Evolutionary conservation across 1,139 yeast species (phyloP), one percentile per base, ranked within the genome.

Genomic region (Taphrina sp.): DNA sequence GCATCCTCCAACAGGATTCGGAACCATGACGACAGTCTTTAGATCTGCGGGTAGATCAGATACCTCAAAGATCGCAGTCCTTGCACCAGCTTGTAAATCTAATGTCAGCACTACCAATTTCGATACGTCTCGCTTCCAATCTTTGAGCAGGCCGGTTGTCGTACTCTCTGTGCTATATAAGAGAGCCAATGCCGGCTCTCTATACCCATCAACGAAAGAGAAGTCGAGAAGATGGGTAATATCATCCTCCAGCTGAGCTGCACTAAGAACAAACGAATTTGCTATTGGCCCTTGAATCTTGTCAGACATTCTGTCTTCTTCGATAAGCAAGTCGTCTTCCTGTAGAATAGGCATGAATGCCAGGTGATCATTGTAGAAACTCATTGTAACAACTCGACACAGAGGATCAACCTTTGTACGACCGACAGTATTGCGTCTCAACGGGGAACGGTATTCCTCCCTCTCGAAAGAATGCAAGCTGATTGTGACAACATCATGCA

Each of bases 401-500:
- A 74, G 74, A 1, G 95, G 90, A 59, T 88, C 96, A 0, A 83
- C 74, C 10, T 42, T 20, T 12, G 28, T 82, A 70, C 61, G 87
- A 73, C 20, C 73, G 72, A 0, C 88, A 72, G 4, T 73, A 24
- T 19, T 22, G 16, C 5, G 34, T 38, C 16, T 66, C 54, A 74
- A 38, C 80, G 80, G 57, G 74, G 67, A 56, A 73, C 76, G 63
- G 72, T 78, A 56, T 12, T 85, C 75, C 42, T 82, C 79, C 56
- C 80, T 79, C 65, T 90, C 97, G 68, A 90, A 92, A 67, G 79
- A 88, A 69, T 92, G 99, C 57, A 92, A 74, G 52, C 96, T 86
- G 2, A 81, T 77, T 0, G 96, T 88, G 17, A 78, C 73, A 12
- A 92, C 74, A 0, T 77, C 64, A 60, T 79, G 75, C 14, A 66